A percentile compares a stretch with the other conserved stretches of the same genome.
phyloP scores from a whole-genome alignment of 208 protist genomes.

The Leishmania amazonensis region DNA sequence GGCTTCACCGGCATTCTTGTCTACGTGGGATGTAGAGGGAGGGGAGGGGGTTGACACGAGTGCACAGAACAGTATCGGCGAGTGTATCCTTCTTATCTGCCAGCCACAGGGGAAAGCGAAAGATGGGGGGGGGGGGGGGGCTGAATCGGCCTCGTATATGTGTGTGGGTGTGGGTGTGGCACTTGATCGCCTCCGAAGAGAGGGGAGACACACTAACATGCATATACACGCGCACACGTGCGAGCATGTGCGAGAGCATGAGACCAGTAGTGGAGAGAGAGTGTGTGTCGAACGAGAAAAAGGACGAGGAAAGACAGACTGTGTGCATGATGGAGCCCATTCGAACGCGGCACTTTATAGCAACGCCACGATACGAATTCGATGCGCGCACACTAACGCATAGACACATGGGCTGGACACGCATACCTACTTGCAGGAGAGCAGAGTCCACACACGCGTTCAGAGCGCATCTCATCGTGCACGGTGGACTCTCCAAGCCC shows the following conservation, averaged over 20 bases:
- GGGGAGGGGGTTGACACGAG: background rate
- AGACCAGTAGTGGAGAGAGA: background rate
- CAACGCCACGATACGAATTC: background rate
- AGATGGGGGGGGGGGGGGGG: background rate
- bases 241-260: background rate
- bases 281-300: background rate
- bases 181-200: background rate
- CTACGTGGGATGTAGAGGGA: background rate
- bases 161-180: background rate
- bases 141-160: background rate
- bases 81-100: background rate
- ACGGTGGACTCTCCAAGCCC: background rate
- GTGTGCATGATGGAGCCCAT: background rate
- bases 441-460: background rate
- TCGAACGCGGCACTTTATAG: too few species aligned
- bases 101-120: background rate
- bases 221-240: background rate
- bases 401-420: background rate
- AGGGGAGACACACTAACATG: background rate
- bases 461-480: background rate
- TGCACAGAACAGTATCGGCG: background rate
- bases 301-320: background rate
- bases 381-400: background rate
- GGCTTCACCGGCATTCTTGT: constrained; percentile 83
- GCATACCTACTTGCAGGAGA: background rate